phyloP scores from a whole-genome alignment of 768 basidiomycete genomes.

The Phanerodontia chrysosporium region DNA sequence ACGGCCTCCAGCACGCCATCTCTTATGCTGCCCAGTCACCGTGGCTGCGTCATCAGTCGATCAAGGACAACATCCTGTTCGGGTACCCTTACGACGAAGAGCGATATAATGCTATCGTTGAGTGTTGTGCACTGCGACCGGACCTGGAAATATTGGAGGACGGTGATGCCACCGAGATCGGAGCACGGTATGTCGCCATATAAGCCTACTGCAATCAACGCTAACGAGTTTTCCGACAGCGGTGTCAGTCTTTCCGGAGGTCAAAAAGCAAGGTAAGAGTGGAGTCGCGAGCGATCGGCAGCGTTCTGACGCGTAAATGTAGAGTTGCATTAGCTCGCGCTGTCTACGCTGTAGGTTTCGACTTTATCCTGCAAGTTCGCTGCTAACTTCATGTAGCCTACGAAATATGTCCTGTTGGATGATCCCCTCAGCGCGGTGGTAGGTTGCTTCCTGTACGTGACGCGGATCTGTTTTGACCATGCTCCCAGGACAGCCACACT shows the following conservation, averaged over 20 bases:
- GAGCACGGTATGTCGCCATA: slow-evolving; percentile 45
- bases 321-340: slow-evolving; percentile 82
- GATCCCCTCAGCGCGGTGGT: slow-evolving; percentile 83
- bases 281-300: neutral
- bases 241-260: slow-evolving; percentile 79
- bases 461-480: neutral
- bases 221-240: slow-evolving; percentile 27
- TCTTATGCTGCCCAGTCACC: slow-evolving; percentile 49
- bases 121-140: slow-evolving; percentile 75
- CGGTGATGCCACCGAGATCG: slow-evolving; percentile 84
- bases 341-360: slow-evolving; percentile 52
- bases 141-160: slow-evolving; percentile 85
- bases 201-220: neutral
- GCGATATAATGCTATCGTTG: slow-evolving; percentile 71
- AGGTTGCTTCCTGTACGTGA: slow-evolving; percentile 25
- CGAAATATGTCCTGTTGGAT: slow-evolving; percentile 60
- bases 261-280: slow-evolving; percentile 67
- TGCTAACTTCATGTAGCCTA: slow-evolving; percentile 12
- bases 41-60: slow-evolving; percentile 42
- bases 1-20: slow-evolving; percentile 52
- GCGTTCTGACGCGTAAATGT: neutral
- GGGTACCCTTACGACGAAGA: slow-evolving; percentile 55
- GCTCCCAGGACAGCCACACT: slow-evolving; percentile 59
- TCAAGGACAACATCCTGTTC: slow-evolving; percentile 60
- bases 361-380: neutral